Evolutionary conservation across 139 green algal genomes (phyloP), one percentile per base, ranked within the genome.

Genomic region (Pleodorina starrii): DNA sequence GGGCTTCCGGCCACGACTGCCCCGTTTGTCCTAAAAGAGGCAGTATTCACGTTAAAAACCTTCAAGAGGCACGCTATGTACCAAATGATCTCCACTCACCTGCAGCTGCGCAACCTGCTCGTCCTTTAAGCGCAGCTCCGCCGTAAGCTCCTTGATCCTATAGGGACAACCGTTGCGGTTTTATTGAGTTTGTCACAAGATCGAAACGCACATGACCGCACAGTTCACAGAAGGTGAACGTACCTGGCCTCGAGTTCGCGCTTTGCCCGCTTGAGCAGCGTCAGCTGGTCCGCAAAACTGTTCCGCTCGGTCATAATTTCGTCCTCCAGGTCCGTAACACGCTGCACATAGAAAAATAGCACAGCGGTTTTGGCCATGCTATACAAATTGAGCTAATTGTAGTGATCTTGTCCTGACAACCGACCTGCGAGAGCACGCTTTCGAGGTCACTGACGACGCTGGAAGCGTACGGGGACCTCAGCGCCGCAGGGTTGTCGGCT

Each of bases 251-350:
- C 83, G 14, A 89, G 83, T 2, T 89, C 68, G 16, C 38, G 54
- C 40, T 81, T 80, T 4, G 35, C 23, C 29, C 68, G 42, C 68
- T 51, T 81, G 21, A 81, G 46, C 10, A 7, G 14, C 6, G 42
- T 54, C 21, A 82, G 40, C 46, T 81, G 60, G 48, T 81, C 83
- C 16, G 83, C 83, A 21, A 89, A 89, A 25, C 9, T 81, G 48
- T 89, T 89, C 60, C 83, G 83, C 68, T 89, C 83, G 21, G 48
- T 59, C 46, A 73, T 43, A 21, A 89, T 80, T 68, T 89, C 83
- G 21, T 89, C 83, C 68, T 89, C 83, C 68, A 89, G 83, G 68
- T 89, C 83, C 35, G 29, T 36, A 23, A 89, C 83, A 78, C 81
- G 81, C 81, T 87, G 63, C 35, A 27, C 57, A 75, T 21, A 43